These are phyloP conservation scores for Akanthomyces muscarius DNA, from an alignment of 2,329 filamentous ascomycete genomes.

Conservation along the genomic window DNA sequence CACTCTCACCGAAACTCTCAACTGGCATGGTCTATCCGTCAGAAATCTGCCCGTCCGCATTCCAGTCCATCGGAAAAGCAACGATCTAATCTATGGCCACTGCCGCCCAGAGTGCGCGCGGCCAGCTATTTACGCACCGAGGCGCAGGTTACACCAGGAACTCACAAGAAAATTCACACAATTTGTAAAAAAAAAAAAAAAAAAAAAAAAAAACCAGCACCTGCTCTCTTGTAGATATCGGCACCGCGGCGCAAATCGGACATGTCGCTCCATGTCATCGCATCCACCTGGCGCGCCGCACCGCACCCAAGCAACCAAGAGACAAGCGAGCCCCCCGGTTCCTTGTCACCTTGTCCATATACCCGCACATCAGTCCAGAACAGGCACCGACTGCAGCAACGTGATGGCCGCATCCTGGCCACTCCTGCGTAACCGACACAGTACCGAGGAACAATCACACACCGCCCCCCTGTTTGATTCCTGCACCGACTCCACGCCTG, in stretches of 20 bases:
- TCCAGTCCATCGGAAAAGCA: neutral
- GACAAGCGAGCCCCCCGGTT: too few relatives aligned
- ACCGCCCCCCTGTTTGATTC: neutral
- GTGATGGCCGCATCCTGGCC: neutral
- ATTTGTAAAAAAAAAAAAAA: too few relatives aligned
- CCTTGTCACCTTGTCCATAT: too few relatives aligned
- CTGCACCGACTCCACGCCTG: neutral
- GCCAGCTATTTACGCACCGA: too few relatives aligned
- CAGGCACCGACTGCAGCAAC: neutral
- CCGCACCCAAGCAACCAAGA: too few relatives aligned
- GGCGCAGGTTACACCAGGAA: too few relatives aligned
- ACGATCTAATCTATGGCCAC: neutral
- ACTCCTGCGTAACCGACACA: neutral
- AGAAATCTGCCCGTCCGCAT: constrained; percentile 1
- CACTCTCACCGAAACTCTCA: neutral
- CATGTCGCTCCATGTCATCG: too few relatives aligned
- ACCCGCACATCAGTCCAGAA: too few relatives aligned
- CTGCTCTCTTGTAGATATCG: neutral
- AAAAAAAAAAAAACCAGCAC: neutral
- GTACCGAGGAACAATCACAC: neutral
- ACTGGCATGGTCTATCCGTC: neutral
- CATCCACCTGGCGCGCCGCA: too few relatives aligned
- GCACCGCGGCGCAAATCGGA: neutral
- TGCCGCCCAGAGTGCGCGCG: too few relatives aligned
- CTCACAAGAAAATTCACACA: too few relatives aligned